phyloP scores from a whole-genome alignment of 257 asterid genomes.

The Jacaranda copaia region DNA sequence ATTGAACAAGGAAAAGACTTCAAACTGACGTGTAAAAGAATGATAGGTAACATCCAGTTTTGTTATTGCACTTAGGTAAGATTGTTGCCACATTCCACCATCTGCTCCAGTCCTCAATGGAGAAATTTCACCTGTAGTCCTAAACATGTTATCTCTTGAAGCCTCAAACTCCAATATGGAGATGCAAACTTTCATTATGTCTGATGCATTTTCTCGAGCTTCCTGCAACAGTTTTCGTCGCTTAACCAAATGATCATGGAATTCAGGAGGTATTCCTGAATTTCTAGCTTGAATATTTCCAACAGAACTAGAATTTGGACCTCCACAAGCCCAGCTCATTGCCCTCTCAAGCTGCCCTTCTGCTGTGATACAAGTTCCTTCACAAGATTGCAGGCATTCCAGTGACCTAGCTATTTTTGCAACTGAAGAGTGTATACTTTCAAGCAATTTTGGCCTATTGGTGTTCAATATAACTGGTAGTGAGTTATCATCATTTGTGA shows the following conservation, averaged over 20 bases:
- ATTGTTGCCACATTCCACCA: slow-evolving; percentile 89
- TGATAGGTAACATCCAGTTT: slow-evolving; percentile 81
- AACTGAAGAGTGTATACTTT: slow-evolving; percentile 72
- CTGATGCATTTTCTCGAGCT: slow-evolving; percentile 82
- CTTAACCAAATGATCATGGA: slow-evolving; percentile 80
- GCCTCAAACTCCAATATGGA: slow-evolving; percentile 92
- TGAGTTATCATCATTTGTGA: slow-evolving; percentile 60
- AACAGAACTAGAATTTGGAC: slow-evolving; percentile 69
- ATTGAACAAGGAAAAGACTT: slow-evolving; percentile 35
- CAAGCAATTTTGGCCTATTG: slow-evolving; percentile 80
- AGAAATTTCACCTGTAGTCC: slow-evolving; percentile 57
- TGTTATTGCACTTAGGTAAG: slow-evolving; percentile 70
- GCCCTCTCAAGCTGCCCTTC: slow-evolving; percentile 99
- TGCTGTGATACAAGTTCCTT: slow-evolving; percentile 77
- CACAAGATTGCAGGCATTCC: slow-evolving; percentile 83
- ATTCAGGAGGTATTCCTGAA: slow-evolving; percentile 89
- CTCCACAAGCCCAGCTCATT: slow-evolving; percentile 99
- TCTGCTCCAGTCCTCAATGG: slow-evolving; percentile 66
- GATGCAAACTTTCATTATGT: slow-evolving; percentile 79
- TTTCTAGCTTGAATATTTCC: slow-evolving; percentile 65
- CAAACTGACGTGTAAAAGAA: slow-evolving; percentile 79
- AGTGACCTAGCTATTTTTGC: slow-evolving; percentile 75
- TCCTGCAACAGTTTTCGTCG: slow-evolving; percentile 76
- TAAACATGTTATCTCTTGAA: slow-evolving; percentile 85
- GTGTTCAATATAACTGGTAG: slow-evolving; percentile 70